Evolutionary conservation across 495 filamentous ascomycete species (phyloP), one percentile per base, ranked within the genome.

Genomic region (Penicillium chermesinum): DNA sequence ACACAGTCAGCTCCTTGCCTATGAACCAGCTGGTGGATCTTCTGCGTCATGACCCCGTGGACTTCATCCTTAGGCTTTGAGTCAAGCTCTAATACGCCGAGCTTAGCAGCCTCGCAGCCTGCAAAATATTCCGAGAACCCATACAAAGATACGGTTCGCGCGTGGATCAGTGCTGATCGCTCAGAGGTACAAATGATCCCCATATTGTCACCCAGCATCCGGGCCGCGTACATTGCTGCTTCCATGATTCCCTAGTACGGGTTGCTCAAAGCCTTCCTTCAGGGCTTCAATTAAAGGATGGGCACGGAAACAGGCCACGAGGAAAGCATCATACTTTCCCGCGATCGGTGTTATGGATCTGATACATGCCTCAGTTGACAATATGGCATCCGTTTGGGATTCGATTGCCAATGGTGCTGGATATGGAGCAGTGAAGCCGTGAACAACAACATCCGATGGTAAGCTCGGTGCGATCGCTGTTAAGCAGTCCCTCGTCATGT

Each of bases 231-330:
- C 42, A 45, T 45, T 14, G 30, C 42, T 17, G 42, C 42, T 14
- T 45, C 42, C 42, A 45, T 45, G n/a, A 45, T 45, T 1, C 42
- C 42, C 17, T n/a, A 45, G 30, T 6, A 45, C 42, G 1, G 42
- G 42, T 13, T 45, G 42, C 6, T 18, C n/a, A 5, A 21, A 45
- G 7, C 34, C 32, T 15, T 45, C 42, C 13, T 37, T 45, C 2
- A 45, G 17, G 17, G 14, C 32, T 10, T n/a, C 9, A 20, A 45
- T 45, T 2, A 45, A 32, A 1, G 42, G 42, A 17, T 45, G 42
- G 3, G 33, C 30, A n/a, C 42, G 42, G 17, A 45, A 45, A 33
- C 42, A 45, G 12, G 42, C 42, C 8, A 45, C 42, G 0, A 45
- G 30, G 5, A 45, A 45, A 6, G 42, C 42, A 10, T 45, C 42